Conservation (phyloP, 176 grass and related monocot species). For the Ampelocalamus luodianensis region DNA sequence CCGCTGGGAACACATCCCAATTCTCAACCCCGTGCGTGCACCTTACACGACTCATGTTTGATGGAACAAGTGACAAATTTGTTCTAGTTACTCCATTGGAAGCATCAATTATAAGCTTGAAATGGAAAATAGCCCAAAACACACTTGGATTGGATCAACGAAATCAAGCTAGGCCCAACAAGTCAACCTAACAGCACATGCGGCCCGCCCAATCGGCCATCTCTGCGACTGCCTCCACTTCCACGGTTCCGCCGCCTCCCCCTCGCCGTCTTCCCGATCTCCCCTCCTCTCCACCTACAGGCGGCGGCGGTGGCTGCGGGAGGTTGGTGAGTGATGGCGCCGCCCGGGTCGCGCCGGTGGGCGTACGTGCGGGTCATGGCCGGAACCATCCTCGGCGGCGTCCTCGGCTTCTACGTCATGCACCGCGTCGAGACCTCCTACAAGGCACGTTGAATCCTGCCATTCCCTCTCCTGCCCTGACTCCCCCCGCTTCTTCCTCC, state of each 20-base stretch:
- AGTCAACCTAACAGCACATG: neutral
- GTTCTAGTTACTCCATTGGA: no score
- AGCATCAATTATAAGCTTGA: no score
- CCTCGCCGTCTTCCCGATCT: neutral
- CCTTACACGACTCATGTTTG: no score
- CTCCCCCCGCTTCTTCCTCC: neutral
- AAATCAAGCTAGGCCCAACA: no score
- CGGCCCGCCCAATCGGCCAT: neutral
- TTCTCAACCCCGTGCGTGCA: no score
- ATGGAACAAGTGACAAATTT: no score
- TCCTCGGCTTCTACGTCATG: slow-evolving; percentile 86
- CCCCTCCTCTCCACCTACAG: neutral
- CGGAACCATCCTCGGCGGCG: slow-evolving; percentile 79
- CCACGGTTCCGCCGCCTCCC: neutral
- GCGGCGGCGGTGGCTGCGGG: neutral
- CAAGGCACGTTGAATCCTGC: slow-evolving; percentile 55
- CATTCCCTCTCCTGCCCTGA: neutral
- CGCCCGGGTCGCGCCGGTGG: slow-evolving; percentile 63
- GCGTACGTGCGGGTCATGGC: slow-evolving; percentile 68
- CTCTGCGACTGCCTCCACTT: neutral
- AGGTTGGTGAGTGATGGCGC: slow-evolving; percentile 29
- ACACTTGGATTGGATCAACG: no score
- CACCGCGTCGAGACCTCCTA: slow-evolving; percentile 78
- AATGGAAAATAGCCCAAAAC: no score
- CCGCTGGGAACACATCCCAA: no score